Conservation (phyloP, 768 basidiomycete species). For the Harrya chromipes region DNA sequence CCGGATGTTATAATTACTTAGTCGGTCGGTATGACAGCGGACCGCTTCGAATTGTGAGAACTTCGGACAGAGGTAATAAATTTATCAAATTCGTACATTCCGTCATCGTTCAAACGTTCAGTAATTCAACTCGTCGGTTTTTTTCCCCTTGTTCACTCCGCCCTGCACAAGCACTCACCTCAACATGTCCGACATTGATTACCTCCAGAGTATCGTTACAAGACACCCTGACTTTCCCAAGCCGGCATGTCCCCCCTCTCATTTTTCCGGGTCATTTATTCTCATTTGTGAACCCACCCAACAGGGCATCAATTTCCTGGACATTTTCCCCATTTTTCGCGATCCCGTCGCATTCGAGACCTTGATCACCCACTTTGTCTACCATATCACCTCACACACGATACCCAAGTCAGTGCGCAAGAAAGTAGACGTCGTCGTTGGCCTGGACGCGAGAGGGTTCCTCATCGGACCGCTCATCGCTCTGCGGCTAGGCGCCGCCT, state of each 20-base stretch:
- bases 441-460: conserved; percentile 95
- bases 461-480: conserved; percentile 92
- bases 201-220: conserved; percentile 58
- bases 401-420: conserved; percentile 54
- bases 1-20: no score
- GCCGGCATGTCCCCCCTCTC: conserved; percentile 52
- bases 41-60: not conserved
- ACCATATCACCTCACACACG: conserved; percentile 81
- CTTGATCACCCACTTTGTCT: conserved; percentile 82
- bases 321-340: conserved; percentile 91
- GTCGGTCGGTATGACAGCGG: not conserved
- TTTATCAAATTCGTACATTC: conserved; percentile 2
- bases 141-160: not conserved
- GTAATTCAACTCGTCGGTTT: not conserved
- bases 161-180: not conserved
- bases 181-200: conserved; percentile 72
- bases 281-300: not conserved
- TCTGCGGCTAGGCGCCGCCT: conserved; percentile 84
- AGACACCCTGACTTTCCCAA: conserved; percentile 82
- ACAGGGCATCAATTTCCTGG: conserved; percentile 88
- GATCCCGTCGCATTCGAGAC: conserved; percentile 87
- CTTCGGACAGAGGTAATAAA: not conserved
- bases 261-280: not conserved
- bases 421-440: conserved; percentile 91
- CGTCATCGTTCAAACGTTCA: conserved; percentile 2